Conservation (phyloP, 2,329 filamentous ascomycete species). For the Chaetomium sp. region DNA sequence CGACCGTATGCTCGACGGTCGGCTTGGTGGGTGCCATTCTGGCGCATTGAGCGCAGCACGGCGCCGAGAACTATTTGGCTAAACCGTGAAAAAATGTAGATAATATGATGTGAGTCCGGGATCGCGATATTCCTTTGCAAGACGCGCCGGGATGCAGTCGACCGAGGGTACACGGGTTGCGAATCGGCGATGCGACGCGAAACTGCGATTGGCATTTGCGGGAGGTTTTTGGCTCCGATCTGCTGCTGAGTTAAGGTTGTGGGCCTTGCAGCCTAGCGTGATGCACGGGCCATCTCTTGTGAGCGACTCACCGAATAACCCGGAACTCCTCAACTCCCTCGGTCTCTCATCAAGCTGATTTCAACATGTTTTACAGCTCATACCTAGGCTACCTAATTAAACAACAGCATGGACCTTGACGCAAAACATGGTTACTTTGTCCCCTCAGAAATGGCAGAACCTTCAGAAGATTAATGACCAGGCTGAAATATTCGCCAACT, state of each 20-base stretch:
- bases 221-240: slow-evolving; percentile 24
- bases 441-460: no score
- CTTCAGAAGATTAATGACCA: no score
- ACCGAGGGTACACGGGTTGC: background rate
- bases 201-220: slow-evolving; percentile 19
- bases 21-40: slow-evolving; percentile 42
- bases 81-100: background rate
- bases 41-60: slow-evolving; percentile 30
- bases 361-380: no score
- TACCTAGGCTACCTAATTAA: no score
- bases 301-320: background rate
- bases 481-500: no score
- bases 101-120: background rate
- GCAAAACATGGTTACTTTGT: no score
- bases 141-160: slow-evolving; percentile 11
- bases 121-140: background rate
- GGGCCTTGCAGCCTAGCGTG: slow-evolving; percentile 12
- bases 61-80: slow-evolving; percentile 10
- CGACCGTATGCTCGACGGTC: slow-evolving; percentile 48
- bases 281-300: slow-evolving; percentile 20
- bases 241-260: slow-evolving; percentile 3
- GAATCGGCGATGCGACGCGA: slow-evolving; percentile 25
- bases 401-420: no score
- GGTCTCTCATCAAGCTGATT: no score
- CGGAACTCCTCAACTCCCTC: no score